Percentiles rank a stretch among this genome's conserved stretches.
phyloP scores from a whole-genome alignment of 1,139 yeast genomes.

The Taphrina communis region DNA sequence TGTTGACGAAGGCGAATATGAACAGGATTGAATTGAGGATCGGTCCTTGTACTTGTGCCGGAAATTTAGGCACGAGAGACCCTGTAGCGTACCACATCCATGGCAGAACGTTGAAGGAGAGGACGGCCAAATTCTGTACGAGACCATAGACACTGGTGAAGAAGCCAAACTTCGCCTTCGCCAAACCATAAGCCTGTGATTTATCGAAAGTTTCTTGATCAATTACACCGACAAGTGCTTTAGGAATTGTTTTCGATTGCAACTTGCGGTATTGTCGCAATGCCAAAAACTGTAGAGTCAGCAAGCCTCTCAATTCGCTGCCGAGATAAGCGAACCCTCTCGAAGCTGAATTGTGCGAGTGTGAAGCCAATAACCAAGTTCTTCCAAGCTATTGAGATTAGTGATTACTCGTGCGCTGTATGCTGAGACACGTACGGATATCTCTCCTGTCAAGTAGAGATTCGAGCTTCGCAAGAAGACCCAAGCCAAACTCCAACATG shows the following conservation, averaged over 20 bases:
- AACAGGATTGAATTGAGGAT: conserved; percentile 74
- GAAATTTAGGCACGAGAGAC: conserved; percentile 52
- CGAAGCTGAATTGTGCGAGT: conserved; percentile 31
- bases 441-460: conserved; percentile 12
- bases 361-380: conserved; percentile 35
- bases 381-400: conserved; percentile 26
- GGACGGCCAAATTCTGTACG: conserved; percentile 62
- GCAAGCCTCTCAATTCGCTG: background rate
- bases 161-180: conserved; percentile 77
- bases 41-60: conserved; percentile 50
- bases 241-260: conserved; percentile 64
- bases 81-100: conserved; percentile 68
- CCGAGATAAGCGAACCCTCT: background rate
- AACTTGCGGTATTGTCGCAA: conserved; percentile 78
- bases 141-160: conserved; percentile 61
- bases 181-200: conserved; percentile 78
- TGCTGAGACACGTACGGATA: background rate
- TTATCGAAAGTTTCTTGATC: conserved; percentile 75
- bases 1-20: conserved; percentile 58
- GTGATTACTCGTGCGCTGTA: background rate
- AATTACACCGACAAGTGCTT: conserved; percentile 62
- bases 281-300: conserved; percentile 58
- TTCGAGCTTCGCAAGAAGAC: conserved; percentile 16
- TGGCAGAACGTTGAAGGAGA: conserved; percentile 71
- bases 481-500: conserved; percentile 16